A percentile compares a stretch with the other conserved stretches of the same genome.
Conservation (phyloP, 225 moss, liverwort and hornwort genomes). For the Pleurozium schreberi region DNA sequence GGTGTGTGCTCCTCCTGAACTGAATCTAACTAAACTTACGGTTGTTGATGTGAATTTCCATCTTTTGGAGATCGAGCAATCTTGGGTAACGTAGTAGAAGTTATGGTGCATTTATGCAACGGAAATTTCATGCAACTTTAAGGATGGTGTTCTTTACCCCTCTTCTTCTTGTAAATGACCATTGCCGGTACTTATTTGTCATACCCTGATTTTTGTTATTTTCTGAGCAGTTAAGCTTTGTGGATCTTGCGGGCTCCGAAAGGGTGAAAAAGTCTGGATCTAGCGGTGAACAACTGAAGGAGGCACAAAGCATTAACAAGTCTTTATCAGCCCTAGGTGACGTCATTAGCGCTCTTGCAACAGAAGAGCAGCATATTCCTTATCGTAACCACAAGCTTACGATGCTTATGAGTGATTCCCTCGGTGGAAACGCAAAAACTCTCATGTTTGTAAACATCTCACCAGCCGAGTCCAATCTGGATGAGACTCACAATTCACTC, state of each 20-base stretch:
- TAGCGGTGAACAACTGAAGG: slow-evolving; percentile 94
- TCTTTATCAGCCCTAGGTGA: slow-evolving; percentile 93
- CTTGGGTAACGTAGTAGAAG: background rate
- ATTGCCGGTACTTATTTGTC: background rate
- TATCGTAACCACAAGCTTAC: slow-evolving; percentile 97
- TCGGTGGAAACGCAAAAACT: slow-evolving; percentile 97
- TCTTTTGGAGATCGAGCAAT: background rate
- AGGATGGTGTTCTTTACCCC: background rate
- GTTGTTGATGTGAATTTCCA: background rate
- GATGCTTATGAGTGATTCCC: slow-evolving; percentile 98
- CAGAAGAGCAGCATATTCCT: slow-evolving; percentile 87
- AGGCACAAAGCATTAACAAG: slow-evolving; percentile 98
- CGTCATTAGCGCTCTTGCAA: slow-evolving; percentile 93
- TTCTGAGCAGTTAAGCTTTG: slow-evolving; percentile 80
- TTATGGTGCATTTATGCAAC: background rate
- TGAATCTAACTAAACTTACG: background rate
- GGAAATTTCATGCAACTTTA: background rate
- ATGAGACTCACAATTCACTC: slow-evolving; percentile 94
- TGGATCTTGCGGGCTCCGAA: slow-evolving; percentile 96
- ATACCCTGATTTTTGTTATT: background rate
- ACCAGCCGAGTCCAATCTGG: slow-evolving; percentile 81
- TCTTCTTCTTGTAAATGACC: background rate
- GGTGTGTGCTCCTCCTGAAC: slow-evolving; percentile 30
- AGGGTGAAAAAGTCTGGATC: slow-evolving; percentile 96
- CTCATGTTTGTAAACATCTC: slow-evolving; percentile 99